Evolutionary conservation across 2,329 filamentous ascomycete species (phyloP), one percentile per base, ranked within the genome.

Genomic region (Biscogniauxia marginata): DNA sequence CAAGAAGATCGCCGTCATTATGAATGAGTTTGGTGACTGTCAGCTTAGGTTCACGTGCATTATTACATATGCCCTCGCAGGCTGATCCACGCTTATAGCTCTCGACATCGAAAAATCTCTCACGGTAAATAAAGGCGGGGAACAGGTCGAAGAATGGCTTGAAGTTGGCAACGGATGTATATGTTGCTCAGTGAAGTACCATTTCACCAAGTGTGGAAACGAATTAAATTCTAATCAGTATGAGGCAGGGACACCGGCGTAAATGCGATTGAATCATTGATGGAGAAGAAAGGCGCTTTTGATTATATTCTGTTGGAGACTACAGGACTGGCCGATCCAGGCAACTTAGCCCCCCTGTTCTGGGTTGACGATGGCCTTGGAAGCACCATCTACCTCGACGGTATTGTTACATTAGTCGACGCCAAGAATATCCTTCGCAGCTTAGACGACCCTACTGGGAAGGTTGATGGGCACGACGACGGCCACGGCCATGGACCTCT

Each of bases 271-370:
- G 95, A 99, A 76, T 91, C 91, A 1, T 79, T 99, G 2, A 98
- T 99, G 91, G 90, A 93, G 62, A 91, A 92, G 67, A 91, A 90
- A 62, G 93, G 93, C 50, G 87, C 88, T 4, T 99, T 99, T 70
- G 95, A 99, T 76, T 99, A 98, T 75, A 98, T 99, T 63, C 83
- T 99, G 2, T 85, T 99, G 1, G 95, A 99, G 73, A 99, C 95
- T 0, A 98, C 95, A 0, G 95, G 95, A 0, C 82, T 99, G 5
- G 95, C 95, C 4, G 93, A 99, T 69, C 95, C 95, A 0, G 95
- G 95, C 1, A 98, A 98, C 67, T 86, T 99, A 51, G 95, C 95
- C 0, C 95, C 95, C 0, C 77, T 98, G 13, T 99, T 99, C 76
- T 99, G 95, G 95, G 88, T 99, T 22, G 95, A 99, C 66, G 93